Base-by-base conservation (phyloP, 495 filamentous ascomycete species). In the Penicillium ochrochloron region DNA sequence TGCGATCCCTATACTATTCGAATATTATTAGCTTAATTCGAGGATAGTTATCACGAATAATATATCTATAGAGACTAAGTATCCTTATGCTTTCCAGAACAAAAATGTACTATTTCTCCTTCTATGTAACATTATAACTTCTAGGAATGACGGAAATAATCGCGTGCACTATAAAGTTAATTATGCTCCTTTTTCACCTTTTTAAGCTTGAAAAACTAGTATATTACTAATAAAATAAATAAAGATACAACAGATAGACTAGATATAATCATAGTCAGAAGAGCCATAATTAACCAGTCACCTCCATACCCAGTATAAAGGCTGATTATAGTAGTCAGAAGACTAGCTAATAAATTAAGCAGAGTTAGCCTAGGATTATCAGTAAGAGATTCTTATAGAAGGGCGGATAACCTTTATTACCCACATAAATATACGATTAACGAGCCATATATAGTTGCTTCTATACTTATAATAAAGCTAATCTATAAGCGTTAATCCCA, bases 201-300 rank as follows among this genome's bases (percentile, higher is more conserved):
- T 46, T 11, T 8, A 3, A 46, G 42, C n/a, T 46, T 46, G 8
- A 46, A 0, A 46, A 46, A 23, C 42, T 46, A 10, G 19, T 46
- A 46, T 12, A 46, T 11, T 21, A 46, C 11, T 7, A 46, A 46
- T 7, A 46, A 23, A 46, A 21, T 11, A 3, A 3, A 46, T 10
- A 19, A 46, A 46, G 42, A 46, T 10, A 8, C 42, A 46, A 46
- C 42, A 3, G 42, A 46, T 11, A 46, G 42, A 11, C 42, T 7
- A 9, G 42, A 46, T 3, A 7, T 7, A 46, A 46, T 46, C 8
- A 46, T 7, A 23, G 42, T 21, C 19, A 46, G 42, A 46, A 46
- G 42, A 46, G 42, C 42, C 19, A 46, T 46, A 11, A 46, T 46
- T 46, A 9, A 46, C 42, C n/a, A 46, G 42, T 46, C n/a, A 46